phyloP scores from a whole-genome alignment of 2,329 filamentous ascomycete species.

The Juglanconis juglandina region DNA sequence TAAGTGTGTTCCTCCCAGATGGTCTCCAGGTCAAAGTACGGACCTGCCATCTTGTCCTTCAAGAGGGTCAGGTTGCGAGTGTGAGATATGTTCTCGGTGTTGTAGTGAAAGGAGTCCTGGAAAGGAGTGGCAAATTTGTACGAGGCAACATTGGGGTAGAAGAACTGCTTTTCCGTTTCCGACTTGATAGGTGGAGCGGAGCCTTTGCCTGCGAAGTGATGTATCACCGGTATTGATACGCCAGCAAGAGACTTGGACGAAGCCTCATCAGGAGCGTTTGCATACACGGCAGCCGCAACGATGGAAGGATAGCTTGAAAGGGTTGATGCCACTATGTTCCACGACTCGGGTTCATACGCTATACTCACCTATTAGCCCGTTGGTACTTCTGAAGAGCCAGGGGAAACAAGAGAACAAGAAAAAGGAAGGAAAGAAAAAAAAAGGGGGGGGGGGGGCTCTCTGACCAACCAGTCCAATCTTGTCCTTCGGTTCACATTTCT shows the following conservation, averaged over 20 bases:
- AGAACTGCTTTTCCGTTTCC: conserved; percentile 6
- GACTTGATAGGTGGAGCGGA: neutral
- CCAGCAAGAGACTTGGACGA: neutral
- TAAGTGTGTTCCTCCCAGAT: conserved; percentile 78
- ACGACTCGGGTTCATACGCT: conserved; percentile 14
- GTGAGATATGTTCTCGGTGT: conserved; percentile 48
- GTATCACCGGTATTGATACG: conserved; percentile 12
- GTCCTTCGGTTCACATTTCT: conserved; percentile 18
- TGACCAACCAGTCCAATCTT: conserved; percentile 15
- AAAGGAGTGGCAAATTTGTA: conserved; percentile 16
- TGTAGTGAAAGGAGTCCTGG: conserved; percentile 21
- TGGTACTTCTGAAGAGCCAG: neutral
- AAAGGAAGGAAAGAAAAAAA: neutral
- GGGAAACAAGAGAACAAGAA: too few species aligned
- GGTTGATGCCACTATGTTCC: conserved; percentile 5
- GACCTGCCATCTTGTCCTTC: conserved; percentile 60
- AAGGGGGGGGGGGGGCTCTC: neutral
- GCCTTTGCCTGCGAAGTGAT: conserved; percentile 13
- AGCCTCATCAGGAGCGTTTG: conserved; percentile 3
- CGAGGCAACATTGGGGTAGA: conserved; percentile 10
- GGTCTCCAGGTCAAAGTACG: conserved; percentile 69
- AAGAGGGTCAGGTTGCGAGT: conserved; percentile 64
- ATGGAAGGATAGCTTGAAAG: conserved; percentile 7
- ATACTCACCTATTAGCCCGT: neutral
- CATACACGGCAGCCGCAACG: conserved; percentile 14